Base-by-base conservation (phyloP, 225 moss, liverwort and hornwort genomes). In the Polytrichum formosum region DNA sequence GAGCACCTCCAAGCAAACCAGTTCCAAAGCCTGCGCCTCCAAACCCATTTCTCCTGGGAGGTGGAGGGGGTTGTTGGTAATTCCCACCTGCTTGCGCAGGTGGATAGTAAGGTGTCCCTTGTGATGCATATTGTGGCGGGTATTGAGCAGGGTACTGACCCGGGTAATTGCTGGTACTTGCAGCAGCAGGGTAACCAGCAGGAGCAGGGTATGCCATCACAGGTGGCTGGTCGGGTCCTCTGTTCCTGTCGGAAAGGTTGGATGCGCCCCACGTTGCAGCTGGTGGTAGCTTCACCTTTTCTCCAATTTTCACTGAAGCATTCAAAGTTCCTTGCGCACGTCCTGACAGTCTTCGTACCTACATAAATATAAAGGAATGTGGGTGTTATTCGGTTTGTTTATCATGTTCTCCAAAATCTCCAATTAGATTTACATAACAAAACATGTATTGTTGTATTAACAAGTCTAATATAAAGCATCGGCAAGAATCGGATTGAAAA, bases 301-400 rank as follows among this genome's bases (percentile, higher is more conserved):
- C 80, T 7, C 80, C 82, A 2, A 85, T 56, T 70, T 74, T 82
- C 9, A 85, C 70, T 0, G 76, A 64, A 1, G 75, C 62, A n/a
- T 85, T 78, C 28, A 88, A 55, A 20, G 67, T 69, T 18, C 88
- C 88, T 31, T 80, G 80, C 1, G 61, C 27, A 31, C 78, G 77
- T 9, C 85, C 85, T 4, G 88, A 85, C 1, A 65, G 69, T 53
- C 85, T 69, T 20, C 73, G 82, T 21, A 88, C 73, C 78, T 84
- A 76, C 23, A 28, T n/a, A 18, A 35, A 66, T 37, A 31, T 1
- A 2, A 46, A 46, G 46, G 16, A 4, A 4, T 46, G 37, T 37
- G 16, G 46, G 46, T 46, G 46, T 46, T 16, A 46, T 46, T 13
- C 9, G 4, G 46, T 46, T 1, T 0, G 16, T 10, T 10, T 10